Conservation (phyloP, 2,329 filamentous ascomycete species). For the Alternaria brassicicola region DNA sequence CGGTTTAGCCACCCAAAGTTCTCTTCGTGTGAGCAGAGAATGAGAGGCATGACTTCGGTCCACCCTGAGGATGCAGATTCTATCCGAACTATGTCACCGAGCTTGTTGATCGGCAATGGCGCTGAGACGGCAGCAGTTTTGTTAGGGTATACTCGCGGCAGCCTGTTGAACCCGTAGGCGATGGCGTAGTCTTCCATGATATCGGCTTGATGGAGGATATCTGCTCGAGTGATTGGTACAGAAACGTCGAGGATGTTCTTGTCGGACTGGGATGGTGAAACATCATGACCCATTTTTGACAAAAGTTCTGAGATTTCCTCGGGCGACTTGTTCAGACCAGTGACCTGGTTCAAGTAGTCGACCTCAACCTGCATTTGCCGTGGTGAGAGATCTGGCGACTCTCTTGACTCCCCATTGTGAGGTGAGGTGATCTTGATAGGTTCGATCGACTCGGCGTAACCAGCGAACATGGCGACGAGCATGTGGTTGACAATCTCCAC, state of each 20-base stretch:
- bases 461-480: constrained; percentile 95
- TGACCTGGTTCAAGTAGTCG: constrained; percentile 92
- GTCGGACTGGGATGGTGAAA: constrained; percentile 72
- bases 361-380: constrained; percentile 81
- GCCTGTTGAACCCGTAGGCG: constrained; percentile 95
- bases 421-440: constrained; percentile 90
- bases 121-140: constrained; percentile 86
- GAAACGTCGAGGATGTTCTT: constrained; percentile 76
- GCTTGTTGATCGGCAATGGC: constrained; percentile 90
- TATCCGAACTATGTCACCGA: constrained; percentile 84
- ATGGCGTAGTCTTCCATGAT: constrained; percentile 99
- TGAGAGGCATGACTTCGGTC: constrained; percentile 94
- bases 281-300: constrained; percentile 86
- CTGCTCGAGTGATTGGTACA: constrained; percentile 87
- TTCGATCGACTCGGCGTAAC: constrained; percentile 92
- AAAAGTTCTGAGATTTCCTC: constrained; percentile 79
- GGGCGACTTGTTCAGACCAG: constrained; percentile 77
- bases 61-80: constrained; percentile 95
- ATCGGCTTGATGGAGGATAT: constrained; percentile 94
- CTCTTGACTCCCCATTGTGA: constrained; percentile 83
- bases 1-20: constrained; percentile 96
- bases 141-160: constrained; percentile 84
- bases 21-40: constrained; percentile 96
- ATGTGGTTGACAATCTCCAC: constrained; percentile 95
- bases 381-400: constrained; percentile 80